These are phyloP conservation scores for Phialophora chinensis DNA, from an alignment of 2,329 filamentous ascomycete species.

Conservation along the genomic window DNA sequence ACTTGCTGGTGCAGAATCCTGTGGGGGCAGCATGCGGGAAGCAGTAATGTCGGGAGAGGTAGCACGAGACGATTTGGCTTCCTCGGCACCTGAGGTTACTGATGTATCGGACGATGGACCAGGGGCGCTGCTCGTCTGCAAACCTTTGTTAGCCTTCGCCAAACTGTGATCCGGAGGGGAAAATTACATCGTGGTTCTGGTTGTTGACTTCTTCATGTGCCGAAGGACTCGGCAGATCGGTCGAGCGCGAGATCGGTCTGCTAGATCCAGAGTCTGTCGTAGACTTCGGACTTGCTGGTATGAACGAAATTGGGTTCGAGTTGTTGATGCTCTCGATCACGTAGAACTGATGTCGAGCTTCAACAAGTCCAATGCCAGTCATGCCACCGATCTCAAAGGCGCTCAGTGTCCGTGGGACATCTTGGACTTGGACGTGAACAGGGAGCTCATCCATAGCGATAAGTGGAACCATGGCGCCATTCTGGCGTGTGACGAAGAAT, in stretches of 20 bases:
- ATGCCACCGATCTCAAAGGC: constrained; percentile 51
- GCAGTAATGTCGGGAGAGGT: neutral
- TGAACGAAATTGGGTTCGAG: constrained; percentile 42
- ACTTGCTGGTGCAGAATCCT: neutral
- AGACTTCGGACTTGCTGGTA: neutral
- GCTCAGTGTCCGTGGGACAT: constrained; percentile 46
- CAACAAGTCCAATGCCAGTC: constrained; percentile 49
- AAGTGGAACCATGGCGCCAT: constrained; percentile 51
- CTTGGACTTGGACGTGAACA: constrained; percentile 45
- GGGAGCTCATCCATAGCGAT: constrained; percentile 56
- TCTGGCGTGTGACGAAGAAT: constrained; percentile 51
- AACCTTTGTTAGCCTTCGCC: neutral
- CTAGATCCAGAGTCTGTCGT: neutral
- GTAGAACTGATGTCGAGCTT: constrained; percentile 45
- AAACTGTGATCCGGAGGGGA: neutral
- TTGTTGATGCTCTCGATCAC: constrained; percentile 43
- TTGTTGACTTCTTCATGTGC: neutral
- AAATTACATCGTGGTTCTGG: neutral
- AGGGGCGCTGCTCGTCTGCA: constrained; percentile 1
- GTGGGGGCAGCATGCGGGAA: neutral
- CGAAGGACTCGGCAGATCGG: neutral
- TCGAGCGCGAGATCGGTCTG: neutral
- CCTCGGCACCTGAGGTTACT: constrained; percentile 1
- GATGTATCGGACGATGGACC: constrained; percentile 1
- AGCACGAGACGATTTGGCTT: constrained; percentile 7